These are phyloP conservation scores for Phytophthora citrophthora DNA, from an alignment of 352 stramenopile species.

Conservation along the genomic window DNA sequence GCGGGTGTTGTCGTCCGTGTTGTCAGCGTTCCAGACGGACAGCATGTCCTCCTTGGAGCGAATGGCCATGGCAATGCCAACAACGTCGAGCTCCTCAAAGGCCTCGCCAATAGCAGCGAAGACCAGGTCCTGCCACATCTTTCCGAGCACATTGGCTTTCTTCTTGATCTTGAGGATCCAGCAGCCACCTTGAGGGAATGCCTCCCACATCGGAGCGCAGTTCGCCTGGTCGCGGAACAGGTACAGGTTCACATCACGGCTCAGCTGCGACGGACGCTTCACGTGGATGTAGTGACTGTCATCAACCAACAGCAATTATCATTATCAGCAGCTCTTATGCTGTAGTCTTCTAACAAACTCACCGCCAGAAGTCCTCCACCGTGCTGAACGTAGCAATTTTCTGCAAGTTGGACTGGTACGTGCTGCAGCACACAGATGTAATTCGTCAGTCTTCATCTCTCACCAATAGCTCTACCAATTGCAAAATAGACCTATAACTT, in stretches of 20 bases:
- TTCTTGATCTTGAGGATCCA: conserved; percentile 97
- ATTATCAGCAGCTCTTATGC: conserved; percentile 6
- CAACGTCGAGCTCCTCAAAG: conserved; percentile 92
- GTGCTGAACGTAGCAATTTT: conserved; percentile 92
- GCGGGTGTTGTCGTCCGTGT: conserved; percentile 86
- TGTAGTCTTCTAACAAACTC: not conserved
- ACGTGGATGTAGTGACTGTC: conserved; percentile 92
- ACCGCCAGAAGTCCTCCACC: conserved; percentile 94
- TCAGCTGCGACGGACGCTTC: conserved; percentile 92
- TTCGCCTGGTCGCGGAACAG: conserved; percentile 91
- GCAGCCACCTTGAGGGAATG: conserved; percentile 92
- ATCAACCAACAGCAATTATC: conserved; percentile 2
- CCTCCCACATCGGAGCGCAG: conserved; percentile 92
- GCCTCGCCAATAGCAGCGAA: conserved; percentile 92
- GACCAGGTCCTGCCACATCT: conserved; percentile 95
- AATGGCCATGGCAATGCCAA: conserved; percentile 93
- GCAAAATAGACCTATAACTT: conserved; percentile 24
- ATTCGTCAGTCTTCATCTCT: not conserved
- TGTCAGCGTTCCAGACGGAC: conserved; percentile 95
- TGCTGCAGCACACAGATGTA: conserved; percentile 19
- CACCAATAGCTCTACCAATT: not conserved
- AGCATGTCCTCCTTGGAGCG: conserved; percentile 95
- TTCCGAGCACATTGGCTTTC: conserved; percentile 93
- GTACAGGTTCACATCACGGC: conserved; percentile 93
- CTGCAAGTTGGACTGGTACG: conserved; percentile 67